Base-by-base conservation (phyloP, 1,284 basidiomycete species). In the Clitocybe nebularis region DNA sequence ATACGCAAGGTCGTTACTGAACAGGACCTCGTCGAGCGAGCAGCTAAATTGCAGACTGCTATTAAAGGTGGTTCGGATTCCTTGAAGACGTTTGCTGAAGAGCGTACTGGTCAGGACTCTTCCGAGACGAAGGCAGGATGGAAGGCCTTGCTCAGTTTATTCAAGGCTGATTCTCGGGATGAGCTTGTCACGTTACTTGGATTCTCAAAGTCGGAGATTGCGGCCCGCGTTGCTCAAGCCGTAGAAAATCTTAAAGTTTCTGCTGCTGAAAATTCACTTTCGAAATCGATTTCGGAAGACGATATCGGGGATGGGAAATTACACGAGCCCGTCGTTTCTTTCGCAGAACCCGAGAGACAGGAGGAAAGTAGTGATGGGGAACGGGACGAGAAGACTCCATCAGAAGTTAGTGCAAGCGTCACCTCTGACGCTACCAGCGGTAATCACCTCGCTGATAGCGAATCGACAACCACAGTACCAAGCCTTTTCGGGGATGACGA, bases 141-240 rank as follows among this genome's bases (percentile, higher is more conserved):
- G 95, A 94, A 89, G 60, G 88, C 93, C 2, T 68, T 97, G 14
- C 68, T 87, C 46, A 92, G 91, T 46, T 69, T 99, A 22, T 98
- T 97, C 79, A 81, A 82, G 50, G 84, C 93, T 0, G 80, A 94
- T 62, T 92, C 89, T 10, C 74, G 89, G 45, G 90, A 95, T 25
- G 93, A 98, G 63, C 75, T 99, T 8, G 84, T 99, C 35, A 85
- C 85, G 1, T 69, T 98, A 1, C 79, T 99, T 16, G 95, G 95
- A 0, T 98, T 96, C 64, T 93, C 90, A 7, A 95, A 95, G 64
- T 79, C 79, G 19, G 90, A 95, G 51, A 80, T 96, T 10, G 84
- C 84, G 2, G 67, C 72, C 2, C 84, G 86, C 49, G 90, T 97
- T 9, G 79, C 82, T 11, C 84, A 89, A 50, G 91, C 93, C 2